Conservation (phyloP, 805 yeast genomes). For the Candida incommunis region DNA sequence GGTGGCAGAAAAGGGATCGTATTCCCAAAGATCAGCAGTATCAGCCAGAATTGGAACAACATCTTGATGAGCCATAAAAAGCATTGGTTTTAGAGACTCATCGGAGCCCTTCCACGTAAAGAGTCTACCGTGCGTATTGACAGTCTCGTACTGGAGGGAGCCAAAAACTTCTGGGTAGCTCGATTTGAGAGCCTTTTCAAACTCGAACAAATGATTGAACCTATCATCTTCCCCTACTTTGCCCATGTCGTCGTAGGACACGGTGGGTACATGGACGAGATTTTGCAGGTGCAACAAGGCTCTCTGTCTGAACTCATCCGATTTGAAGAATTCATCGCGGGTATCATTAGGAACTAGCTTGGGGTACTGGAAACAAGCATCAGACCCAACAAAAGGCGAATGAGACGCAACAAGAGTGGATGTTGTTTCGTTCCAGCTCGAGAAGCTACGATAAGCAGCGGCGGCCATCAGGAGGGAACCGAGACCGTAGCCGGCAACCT, state of each 20-base stretch:
- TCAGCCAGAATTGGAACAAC: constrained; percentile 54
- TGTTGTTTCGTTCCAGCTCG: too few species aligned
- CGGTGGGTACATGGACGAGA: constrained; percentile 56
- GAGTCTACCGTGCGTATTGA: constrained; percentile 47
- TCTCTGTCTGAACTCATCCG: constrained; percentile 4
- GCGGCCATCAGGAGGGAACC: too few species aligned
- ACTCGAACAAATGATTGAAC: neutral
- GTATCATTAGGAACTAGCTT: neutral
- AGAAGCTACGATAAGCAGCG: too few species aligned
- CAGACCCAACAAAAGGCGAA: too few species aligned
- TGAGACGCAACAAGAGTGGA: too few species aligned
- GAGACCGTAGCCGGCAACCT: too few species aligned
- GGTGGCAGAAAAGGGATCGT: constrained; percentile 48
- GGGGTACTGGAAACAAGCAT: neutral
- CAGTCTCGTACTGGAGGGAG: constrained; percentile 25
- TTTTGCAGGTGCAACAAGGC: constrained; percentile 18
- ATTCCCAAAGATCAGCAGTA: constrained; percentile 41
- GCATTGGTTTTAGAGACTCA: constrained; percentile 37
- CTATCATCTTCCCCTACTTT: constrained; percentile 5
- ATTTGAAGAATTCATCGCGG: neutral
- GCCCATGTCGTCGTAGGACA: constrained; percentile 38
- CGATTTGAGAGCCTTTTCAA: neutral
- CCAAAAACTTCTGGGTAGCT: neutral
- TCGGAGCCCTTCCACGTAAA: constrained; percentile 47
- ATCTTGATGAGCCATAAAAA: constrained; percentile 63